Evolutionary conservation across 2,329 filamentous ascomycete genomes (phyloP).

Genomic region (Cladophialophora yegresii): DNA sequence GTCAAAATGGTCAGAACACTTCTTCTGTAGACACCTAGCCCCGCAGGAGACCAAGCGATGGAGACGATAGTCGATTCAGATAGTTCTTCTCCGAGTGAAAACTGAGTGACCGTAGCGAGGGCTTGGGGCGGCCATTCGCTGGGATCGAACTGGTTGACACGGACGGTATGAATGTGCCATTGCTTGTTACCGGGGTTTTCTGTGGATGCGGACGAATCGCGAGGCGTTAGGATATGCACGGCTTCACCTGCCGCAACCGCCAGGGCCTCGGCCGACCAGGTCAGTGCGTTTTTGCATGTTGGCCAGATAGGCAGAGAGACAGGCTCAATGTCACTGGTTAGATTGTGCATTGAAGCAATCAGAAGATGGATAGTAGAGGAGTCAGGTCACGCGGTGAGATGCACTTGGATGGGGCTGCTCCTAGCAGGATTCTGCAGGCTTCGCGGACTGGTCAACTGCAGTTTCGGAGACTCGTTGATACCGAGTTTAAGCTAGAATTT

Average conservation of each 20-base stretch:
- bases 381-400: not conserved
- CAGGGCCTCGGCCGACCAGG: conserved; percentile 61
- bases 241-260: conserved; percentile 59
- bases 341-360: conserved; percentile 9
- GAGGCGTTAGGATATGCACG: conserved; percentile 54
- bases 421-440: not conserved
- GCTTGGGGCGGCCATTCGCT: conserved; percentile 53
- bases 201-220: conserved; percentile 15
- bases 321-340: conserved; percentile 34
- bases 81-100: conserved; percentile 62
- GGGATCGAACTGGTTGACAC: conserved; percentile 55
- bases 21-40: conserved; percentile 56
- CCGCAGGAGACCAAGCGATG: conserved; percentile 60
- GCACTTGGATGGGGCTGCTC: not conserved
- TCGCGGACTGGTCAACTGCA: not conserved
- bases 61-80: conserved; percentile 54
- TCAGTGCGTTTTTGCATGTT: conserved; percentile 55
- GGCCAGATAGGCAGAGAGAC: conserved; percentile 52
- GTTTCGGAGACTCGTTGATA: not conserved
- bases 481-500: not conserved
- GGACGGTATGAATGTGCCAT: conserved; percentile 49
- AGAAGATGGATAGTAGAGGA: not conserved
- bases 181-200: conserved; percentile 34
- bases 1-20: conserved; percentile 59
- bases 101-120: conserved; percentile 50